Evolutionary conservation across 305 asterid genomes (phyloP).

Genomic region (Vinca major): DNA sequence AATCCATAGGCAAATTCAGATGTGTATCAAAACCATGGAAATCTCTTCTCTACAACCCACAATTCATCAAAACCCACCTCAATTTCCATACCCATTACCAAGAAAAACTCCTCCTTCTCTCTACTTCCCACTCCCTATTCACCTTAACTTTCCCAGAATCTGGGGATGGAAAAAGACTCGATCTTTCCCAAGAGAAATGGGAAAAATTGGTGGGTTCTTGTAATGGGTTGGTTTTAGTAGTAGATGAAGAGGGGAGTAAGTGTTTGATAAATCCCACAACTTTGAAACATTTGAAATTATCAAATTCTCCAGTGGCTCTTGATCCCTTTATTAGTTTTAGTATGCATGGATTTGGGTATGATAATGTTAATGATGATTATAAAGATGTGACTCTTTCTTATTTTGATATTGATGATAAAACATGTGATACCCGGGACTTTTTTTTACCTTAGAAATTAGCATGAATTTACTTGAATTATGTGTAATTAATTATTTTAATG

Average conservation of each 20-base stretch:
- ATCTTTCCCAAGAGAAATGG: not conserved
- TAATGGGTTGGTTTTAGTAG: constrained; percentile 31
- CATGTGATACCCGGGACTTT: too few relatives aligned
- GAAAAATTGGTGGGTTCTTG: not conserved
- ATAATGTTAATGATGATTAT: constrained; percentile 34
- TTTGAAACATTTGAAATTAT: constrained; percentile 16
- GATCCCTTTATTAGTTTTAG: constrained; percentile 2
- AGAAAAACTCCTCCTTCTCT: constrained; percentile 18
- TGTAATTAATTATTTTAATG: too few relatives aligned
- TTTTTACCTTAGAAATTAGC: too few relatives aligned
- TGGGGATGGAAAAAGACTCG: not conserved
- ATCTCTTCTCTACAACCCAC: constrained; percentile 20
- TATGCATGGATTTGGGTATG: constrained; percentile 42
- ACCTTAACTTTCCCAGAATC: constrained; percentile 8
- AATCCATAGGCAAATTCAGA: not conserved
- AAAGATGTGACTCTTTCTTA: constrained; percentile 34
- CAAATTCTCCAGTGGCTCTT: constrained; percentile 21
- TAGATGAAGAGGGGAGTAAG: not conserved
- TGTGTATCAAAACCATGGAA: constrained; percentile 33
- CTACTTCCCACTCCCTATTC: constrained; percentile 11
- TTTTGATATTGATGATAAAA: constrained; percentile 19
- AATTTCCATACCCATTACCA: constrained; percentile 5
- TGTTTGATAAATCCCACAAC: constrained; percentile 33
- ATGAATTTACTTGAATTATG: too few relatives aligned
- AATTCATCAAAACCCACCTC: constrained; percentile 30